Percentiles rank a stretch among this genome's conserved stretches.
These are phyloP conservation scores for Botrytis pseudocinerea DNA, from an alignment of 2,329 filamentous ascomycete species.

Conservation along the genomic window DNA sequence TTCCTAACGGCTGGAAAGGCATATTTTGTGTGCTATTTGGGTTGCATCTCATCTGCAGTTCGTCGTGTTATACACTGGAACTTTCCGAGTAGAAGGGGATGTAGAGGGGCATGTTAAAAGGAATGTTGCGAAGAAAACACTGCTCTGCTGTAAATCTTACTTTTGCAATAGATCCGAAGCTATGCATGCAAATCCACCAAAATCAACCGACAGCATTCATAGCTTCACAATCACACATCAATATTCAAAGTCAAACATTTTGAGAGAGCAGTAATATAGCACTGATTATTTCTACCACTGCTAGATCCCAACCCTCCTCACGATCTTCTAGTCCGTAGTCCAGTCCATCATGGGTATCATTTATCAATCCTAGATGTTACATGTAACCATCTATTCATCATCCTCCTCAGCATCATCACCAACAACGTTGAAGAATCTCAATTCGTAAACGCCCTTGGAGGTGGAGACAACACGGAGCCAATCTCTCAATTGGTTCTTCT, in stretches of 20 bases:
- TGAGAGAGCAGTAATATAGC: conserved; percentile 15
- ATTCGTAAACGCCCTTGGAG: conserved; percentile 97
- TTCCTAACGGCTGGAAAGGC: not conserved
- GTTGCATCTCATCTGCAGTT: not conserved
- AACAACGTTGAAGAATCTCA: conserved; percentile 99
- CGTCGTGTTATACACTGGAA: not conserved
- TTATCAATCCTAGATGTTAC: conserved; percentile 15
- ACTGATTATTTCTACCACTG: conserved; percentile 4
- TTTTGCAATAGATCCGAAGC: not conserved
- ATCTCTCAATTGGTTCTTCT: conserved; percentile 99
- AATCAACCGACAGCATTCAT: not conserved
- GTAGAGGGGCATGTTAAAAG: not conserved
- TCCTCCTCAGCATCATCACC: conserved; percentile 98
- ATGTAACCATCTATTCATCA: conserved; percentile 74
- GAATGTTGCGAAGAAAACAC: not conserved
- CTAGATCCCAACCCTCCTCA: conserved; percentile 19
- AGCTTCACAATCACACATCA: not conserved
- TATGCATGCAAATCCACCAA: not conserved
- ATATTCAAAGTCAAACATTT: not conserved
- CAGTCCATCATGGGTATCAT: conserved; percentile 18
- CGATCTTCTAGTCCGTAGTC: conserved; percentile 12
- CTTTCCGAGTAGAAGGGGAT: not conserved
- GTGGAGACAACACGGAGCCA: conserved; percentile 99
- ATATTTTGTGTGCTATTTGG: not conserved
- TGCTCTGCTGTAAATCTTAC: no score